phyloP scores from a whole-genome alignment of 805 yeast genomes.

The Ogataea pignaliae region DNA sequence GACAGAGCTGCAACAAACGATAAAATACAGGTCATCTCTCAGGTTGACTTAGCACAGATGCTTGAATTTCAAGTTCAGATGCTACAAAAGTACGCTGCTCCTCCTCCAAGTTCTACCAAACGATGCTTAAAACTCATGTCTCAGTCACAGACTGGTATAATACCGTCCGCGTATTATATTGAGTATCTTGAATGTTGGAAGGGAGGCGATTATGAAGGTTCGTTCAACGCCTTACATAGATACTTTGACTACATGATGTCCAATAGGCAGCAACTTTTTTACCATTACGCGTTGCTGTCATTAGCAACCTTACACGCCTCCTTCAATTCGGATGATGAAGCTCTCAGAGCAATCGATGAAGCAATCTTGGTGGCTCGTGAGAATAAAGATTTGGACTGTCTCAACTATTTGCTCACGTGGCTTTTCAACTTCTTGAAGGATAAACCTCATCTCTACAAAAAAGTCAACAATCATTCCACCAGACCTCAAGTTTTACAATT shows the following conservation, averaged over 20 bases:
- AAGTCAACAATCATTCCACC: conserved; percentile 36
- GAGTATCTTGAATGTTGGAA: conserved; percentile 56
- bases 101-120: conserved; percentile 41
- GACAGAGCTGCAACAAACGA: background rate
- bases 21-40: conserved; percentile 39
- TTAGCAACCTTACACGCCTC: conserved; percentile 68
- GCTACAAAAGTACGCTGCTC: conserved; percentile 48
- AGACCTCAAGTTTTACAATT: conserved; percentile 66
- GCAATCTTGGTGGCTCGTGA: conserved; percentile 87
- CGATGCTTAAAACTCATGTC: conserved; percentile 43
- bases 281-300: conserved; percentile 73
- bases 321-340: conserved; percentile 63
- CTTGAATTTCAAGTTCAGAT: conserved; percentile 50
- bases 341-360: conserved; percentile 76
- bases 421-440: conserved; percentile 63
- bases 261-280: conserved; percentile 54
- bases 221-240: conserved; percentile 52
- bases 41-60: conserved; percentile 45
- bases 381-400: conserved; percentile 66
- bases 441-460: conserved; percentile 50
- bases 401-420: conserved; percentile 72
- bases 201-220: conserved; percentile 57
- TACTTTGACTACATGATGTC: conserved; percentile 76
- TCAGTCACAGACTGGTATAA: conserved; percentile 37
- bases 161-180: conserved; percentile 51